Conservation (phyloP, 2,329 filamentous ascomycete species). For the Ceratocystis alfenasii region DNA sequence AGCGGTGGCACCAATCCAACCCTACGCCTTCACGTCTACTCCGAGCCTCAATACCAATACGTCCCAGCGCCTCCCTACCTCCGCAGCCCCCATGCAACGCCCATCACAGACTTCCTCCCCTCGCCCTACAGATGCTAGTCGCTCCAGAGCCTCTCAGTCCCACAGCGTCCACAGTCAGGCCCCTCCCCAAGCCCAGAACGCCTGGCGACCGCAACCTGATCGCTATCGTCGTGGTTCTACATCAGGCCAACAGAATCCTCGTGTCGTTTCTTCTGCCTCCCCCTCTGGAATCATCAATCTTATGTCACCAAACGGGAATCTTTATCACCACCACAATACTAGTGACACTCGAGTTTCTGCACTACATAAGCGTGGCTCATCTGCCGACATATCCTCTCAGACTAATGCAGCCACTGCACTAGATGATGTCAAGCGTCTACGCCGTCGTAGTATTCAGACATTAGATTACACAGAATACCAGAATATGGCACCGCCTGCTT, state of each 20-base stretch:
- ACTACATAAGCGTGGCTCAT: conserved; percentile 18
- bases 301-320: conserved; percentile 26
- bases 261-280: conserved; percentile 29
- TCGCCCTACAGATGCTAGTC: conserved; percentile 28
- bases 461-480: conserved; percentile 38
- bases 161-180: conserved; percentile 28
- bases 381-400: conserved; percentile 10
- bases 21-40: conserved; percentile 65
- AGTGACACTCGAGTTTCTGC: conserved; percentile 23
- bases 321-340: conserved; percentile 26
- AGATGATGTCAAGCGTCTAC: conserved; percentile 57
- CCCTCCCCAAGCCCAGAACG: conserved; percentile 30
- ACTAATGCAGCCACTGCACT: conserved; percentile 3
- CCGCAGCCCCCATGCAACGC: conserved; percentile 29
- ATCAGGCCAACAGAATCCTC: conserved; percentile 35
- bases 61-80: conserved; percentile 40
- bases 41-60: conserved; percentile 48
- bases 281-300: conserved; percentile 19
- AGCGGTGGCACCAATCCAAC: conserved; percentile 48
- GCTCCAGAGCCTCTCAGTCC: conserved; percentile 1
- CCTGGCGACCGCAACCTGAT: conserved; percentile 61
- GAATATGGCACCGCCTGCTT: conserved; percentile 22
- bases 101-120: neutral
- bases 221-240: conserved; percentile 59
- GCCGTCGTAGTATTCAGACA: conserved; percentile 71